Evolutionary conservation across 2,329 filamentous ascomycete genomes (phyloP).

Genomic region (Rhynchosporium secalis): DNA sequence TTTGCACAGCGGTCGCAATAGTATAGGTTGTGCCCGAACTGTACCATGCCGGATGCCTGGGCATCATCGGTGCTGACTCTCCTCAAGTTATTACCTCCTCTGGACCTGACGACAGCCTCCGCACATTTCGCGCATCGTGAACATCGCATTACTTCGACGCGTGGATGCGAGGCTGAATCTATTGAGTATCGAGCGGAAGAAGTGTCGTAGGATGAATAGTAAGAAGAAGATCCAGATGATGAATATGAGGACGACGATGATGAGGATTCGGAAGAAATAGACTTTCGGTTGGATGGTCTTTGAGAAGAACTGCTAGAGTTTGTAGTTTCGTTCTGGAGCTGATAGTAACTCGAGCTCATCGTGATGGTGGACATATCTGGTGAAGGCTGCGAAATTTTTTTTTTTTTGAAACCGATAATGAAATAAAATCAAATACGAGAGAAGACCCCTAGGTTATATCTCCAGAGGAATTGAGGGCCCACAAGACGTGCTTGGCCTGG

Average conservation of each 20-base stretch:
- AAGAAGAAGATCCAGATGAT: conserved; percentile 19
- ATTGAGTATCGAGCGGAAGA: conserved; percentile 25
- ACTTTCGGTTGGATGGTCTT: conserved; percentile 21
- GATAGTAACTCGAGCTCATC: conserved; percentile 23
- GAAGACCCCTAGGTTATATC: conserved; percentile 6
- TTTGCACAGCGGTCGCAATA: conserved; percentile 65
- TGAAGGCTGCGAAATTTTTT: neutral
- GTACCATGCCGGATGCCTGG: conserved; percentile 60
- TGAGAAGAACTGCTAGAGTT: conserved; percentile 11
- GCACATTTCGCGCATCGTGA: conserved; percentile 61
- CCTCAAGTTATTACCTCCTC: conserved; percentile 21
- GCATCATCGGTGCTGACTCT: conserved; percentile 53
- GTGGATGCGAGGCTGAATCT: conserved; percentile 27
- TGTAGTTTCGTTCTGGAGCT: conserved; percentile 20
- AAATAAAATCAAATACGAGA: neutral
- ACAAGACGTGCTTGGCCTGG: neutral
- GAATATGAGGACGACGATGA: conserved; percentile 23
- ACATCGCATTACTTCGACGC: conserved; percentile 61
- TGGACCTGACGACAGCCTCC: conserved; percentile 52
- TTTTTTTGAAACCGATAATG: conserved; percentile 6
- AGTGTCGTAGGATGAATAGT: conserved; percentile 25
- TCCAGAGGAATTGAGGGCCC: neutral
- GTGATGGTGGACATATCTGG: neutral
- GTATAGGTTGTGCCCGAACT: conserved; percentile 65
- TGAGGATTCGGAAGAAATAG: conserved; percentile 30